A percentile compares a stretch with the other conserved stretches of the same genome.
phyloP scores from a whole-genome alignment of 768 basidiomycete species.

The Mycena vitilis region DNA sequence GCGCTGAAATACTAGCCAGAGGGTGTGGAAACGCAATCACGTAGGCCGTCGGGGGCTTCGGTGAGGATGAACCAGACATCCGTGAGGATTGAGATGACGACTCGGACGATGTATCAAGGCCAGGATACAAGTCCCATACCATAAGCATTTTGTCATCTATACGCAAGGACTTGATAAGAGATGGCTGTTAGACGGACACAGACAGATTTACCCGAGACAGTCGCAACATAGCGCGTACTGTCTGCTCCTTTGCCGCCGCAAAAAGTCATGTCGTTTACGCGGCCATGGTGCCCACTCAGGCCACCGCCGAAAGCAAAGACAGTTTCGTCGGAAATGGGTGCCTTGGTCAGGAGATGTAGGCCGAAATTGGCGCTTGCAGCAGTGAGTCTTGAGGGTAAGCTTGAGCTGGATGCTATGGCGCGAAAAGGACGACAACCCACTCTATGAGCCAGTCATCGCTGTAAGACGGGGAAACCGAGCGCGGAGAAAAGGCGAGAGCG shows the following conservation, averaged over 20 bases:
- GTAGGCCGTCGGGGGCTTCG: constrained; percentile 74
- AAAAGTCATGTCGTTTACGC: constrained; percentile 82
- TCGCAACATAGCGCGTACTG: constrained; percentile 79
- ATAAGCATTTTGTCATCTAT: constrained; percentile 86
- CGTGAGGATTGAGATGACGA: constrained; percentile 46
- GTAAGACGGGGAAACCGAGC: constrained; percentile 71
- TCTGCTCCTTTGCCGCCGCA: constrained; percentile 81
- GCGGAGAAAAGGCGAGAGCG: constrained; percentile 83
- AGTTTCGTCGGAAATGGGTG: constrained; percentile 57
- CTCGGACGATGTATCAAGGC: constrained; percentile 55
- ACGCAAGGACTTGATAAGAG: constrained; percentile 18
- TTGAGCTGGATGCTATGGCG: neutral
- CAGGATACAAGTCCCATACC: constrained; percentile 87
- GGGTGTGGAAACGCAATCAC: constrained; percentile 80
- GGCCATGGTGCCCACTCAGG: constrained; percentile 83
- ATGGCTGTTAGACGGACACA: constrained; percentile 14
- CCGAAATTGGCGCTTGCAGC: constrained; percentile 78
- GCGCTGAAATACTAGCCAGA: constrained; percentile 75
- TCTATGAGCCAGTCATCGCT: constrained; percentile 79
- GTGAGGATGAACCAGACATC: constrained; percentile 44
- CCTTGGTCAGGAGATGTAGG: constrained; percentile 75
- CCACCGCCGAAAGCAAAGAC: constrained; percentile 83
- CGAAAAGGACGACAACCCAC: constrained; percentile 54
- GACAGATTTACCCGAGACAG: constrained; percentile 71
- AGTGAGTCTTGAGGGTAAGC: constrained; percentile 63